Base-by-base conservation (phyloP, 2,329 filamentous ascomycete species). In the Fusarium sp. region DNA sequence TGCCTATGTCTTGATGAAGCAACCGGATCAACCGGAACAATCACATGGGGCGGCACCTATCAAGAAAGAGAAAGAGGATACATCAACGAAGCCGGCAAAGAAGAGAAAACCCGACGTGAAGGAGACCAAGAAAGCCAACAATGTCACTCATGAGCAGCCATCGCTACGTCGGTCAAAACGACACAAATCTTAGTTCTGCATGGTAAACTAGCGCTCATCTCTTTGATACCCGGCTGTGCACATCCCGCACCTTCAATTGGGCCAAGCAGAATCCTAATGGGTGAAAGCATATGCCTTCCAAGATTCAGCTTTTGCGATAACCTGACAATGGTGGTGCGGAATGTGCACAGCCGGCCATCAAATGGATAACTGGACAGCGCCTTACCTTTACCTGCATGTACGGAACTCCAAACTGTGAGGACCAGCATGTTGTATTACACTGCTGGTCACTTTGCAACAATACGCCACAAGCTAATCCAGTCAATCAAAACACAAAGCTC, bases 1-100 rank as follows among this genome's bases (percentile, higher is more conserved):
- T 20, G 91, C 91, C 4, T 93, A 89, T 75, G 90, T 92, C 12
- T 76, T 92, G 51, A 86, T 92, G 75, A 88, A 81, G 71, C 74
- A 80, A 27, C 45, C 70, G 6, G 66, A 72, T 32, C 47, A 59
- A 34, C 28, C 59, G 37, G 55, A 54, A 43, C 42, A 62, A 50
- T 47, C 27, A 40, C 45, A 62, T 23, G 46, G 66, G 41, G 27
- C 18, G 23, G 32, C 42, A 28, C 56, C 46, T 25, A n/a, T 61
- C 27, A 71, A 63, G 21, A 40, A 59, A 43, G 25, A 30, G 23
- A 71, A 64, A 21, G 59, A 69, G 18, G 54, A 12, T 8, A 49
- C 47, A 34, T 46, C 64, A 20, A 59, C 53, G 13, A 11, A 10
- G 16, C 32, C 63, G 18, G 45, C 56, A 16, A 72, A 49, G 41